Evolutionary conservation across 2,329 filamentous ascomycete genomes (phyloP).

Genomic region (Catunica adiposa): DNA sequence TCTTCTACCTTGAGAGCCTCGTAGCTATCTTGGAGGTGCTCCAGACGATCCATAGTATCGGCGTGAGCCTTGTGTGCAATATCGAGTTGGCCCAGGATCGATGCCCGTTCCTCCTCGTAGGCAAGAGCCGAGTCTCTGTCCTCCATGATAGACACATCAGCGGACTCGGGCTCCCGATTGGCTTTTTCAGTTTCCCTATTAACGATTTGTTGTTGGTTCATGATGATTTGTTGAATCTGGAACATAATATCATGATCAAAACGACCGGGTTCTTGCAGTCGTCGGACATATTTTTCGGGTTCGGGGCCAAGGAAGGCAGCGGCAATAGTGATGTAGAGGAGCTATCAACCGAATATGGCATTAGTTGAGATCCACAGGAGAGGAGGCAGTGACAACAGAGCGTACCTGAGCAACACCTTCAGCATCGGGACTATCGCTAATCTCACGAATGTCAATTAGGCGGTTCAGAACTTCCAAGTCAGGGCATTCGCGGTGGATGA

Average conservation of each 20-base stretch:
- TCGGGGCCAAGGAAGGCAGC: conserved; percentile 45
- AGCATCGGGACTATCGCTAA: conserved; percentile 39
- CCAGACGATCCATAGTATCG: conserved; percentile 41
- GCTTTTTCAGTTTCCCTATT: conserved; percentile 18
- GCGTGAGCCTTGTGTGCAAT: conserved; percentile 39
- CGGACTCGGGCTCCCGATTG: conserved; percentile 7
- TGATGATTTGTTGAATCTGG: conserved; percentile 30
- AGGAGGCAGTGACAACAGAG: conserved; percentile 8
- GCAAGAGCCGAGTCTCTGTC: conserved; percentile 38
- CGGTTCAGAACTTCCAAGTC: conserved; percentile 36
- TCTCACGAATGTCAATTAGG: conserved; percentile 38
- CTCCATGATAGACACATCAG: conserved; percentile 25
- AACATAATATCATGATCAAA: conserved; percentile 28
- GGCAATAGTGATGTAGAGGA: conserved; percentile 44
- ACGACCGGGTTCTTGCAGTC: conserved; percentile 22
- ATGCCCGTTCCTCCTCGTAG: conserved; percentile 38
- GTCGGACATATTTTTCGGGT: conserved; percentile 34
- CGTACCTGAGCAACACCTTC: conserved; percentile 37
- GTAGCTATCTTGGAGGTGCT: conserved; percentile 43
- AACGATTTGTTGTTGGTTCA: conserved; percentile 23
- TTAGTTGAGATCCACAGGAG: neutral
- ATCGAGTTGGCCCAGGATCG: conserved; percentile 34
- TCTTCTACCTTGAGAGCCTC: conserved; percentile 50
- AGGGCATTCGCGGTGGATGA: conserved; percentile 36
- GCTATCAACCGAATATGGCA: conserved; percentile 20